A percentile compares a stretch with the other conserved stretches of the same genome.
These are phyloP conservation scores for Fusarium incarnatum DNA, from an alignment of 2,329 filamentous ascomycete genomes.

Conservation along the genomic window DNA sequence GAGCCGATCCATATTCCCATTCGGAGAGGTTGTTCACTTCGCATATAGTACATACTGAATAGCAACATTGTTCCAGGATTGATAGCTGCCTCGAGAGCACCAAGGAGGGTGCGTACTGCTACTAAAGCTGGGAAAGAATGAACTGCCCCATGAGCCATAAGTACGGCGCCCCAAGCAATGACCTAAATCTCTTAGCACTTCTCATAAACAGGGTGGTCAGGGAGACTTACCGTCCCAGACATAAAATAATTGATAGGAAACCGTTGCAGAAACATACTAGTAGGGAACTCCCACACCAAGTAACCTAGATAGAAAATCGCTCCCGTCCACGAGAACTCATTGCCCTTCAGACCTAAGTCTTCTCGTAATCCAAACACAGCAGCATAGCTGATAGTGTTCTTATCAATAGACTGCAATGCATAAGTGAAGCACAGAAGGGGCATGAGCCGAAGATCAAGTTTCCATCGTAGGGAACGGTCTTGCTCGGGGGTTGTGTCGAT, in stretches of 20 bases:
- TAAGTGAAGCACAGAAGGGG: not conserved
- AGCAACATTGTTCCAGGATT: slow-evolving; percentile 32
- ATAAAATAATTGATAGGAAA: slow-evolving; percentile 15
- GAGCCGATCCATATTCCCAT: slow-evolving; percentile 41
- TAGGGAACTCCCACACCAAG: slow-evolving; percentile 11
- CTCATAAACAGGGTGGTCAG: fast-evolving
- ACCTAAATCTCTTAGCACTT: not conserved
- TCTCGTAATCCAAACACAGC: slow-evolving; percentile 3
- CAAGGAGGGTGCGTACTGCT: not conserved
- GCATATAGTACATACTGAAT: slow-evolving; percentile 38
- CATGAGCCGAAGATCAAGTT: slow-evolving; percentile 2
- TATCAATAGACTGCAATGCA: slow-evolving; percentile 8
- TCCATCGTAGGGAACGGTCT: not conserved
- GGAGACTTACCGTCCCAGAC: slow-evolving; percentile 6
- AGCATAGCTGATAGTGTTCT: slow-evolving; percentile 15
- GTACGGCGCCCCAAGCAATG: not conserved
- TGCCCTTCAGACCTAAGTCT: not conserved
- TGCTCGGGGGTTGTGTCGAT: not conserved
- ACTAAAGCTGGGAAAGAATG: not conserved
- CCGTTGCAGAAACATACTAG: slow-evolving; percentile 1
- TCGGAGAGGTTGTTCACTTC: slow-evolving; percentile 29
- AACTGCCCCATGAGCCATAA: slow-evolving; percentile 16
- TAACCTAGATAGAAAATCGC: slow-evolving; percentile 9
- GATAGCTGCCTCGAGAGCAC: slow-evolving; percentile 9
- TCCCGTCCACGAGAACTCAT: slow-evolving; percentile 12